Base-by-base conservation (phyloP, 208 protist species). In the Wallacemonas sp. region DNA sequence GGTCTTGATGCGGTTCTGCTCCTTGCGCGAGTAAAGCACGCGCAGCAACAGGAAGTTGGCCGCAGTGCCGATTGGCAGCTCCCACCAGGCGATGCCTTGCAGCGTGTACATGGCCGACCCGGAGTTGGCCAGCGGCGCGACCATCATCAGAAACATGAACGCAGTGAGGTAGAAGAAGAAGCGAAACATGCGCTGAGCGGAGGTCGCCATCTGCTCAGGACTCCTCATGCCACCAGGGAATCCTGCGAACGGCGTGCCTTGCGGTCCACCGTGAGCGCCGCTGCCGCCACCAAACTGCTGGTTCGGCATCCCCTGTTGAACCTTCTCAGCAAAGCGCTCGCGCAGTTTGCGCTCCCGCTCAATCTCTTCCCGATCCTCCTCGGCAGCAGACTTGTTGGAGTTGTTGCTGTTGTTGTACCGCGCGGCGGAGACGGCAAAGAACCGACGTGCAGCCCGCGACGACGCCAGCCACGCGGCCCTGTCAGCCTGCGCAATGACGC, bases 351-450 rank as follows among this genome's bases (percentile, higher is more conserved):
- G 74, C 64, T 95, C 90, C 43, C 87, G 79, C 73, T 95, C 87
- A 9, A 92, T 65, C 67, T 95, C 86, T 57, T 93, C 85, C 24
- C 70, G 75, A 61, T 95, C 90, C 62, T 95, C 90, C 8, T 91
- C 82, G 5, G 65, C 74, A 4, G 80, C 65, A 3, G 81, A 58
- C 17, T 74, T 79, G 65, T 68, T 71, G n/a, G 44, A 19, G 43
- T 21, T 61, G 34, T 30, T 62, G 30, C 16, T 66, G 30, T 52
- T 48, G 21, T n/a, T 56, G 41, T 49, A 61, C 27, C 52, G 32
- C 30, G n/a, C 38, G 29, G 38, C 52, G 11, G 36, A 21, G 5
- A 19, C 19, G 14, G 14, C 49, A 55, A 23, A 39, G 52, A 27
- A 46, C 24, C 36, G 46, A 17, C 24, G 21, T 68, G 27, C 32